Conservation (phyloP, 2,329 filamentous ascomycete genomes). For the Talaromyces amestolkiae region DNA sequence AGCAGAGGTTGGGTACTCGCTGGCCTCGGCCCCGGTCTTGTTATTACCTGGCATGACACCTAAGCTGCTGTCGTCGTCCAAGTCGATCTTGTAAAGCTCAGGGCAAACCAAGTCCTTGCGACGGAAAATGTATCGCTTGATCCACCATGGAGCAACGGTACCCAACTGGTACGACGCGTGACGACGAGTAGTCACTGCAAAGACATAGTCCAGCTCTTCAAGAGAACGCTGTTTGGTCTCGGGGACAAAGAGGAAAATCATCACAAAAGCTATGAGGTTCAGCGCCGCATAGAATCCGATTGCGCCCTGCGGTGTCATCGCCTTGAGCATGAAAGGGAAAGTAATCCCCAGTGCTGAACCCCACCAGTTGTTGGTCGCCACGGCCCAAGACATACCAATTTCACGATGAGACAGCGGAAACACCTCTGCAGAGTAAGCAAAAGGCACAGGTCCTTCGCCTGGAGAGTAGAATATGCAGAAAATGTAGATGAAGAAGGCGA, state of each 20-base stretch:
- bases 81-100: conserved; percentile 44
- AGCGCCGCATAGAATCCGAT: conserved; percentile 59
- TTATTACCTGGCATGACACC: conserved; percentile 1
- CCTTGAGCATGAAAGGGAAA: conserved; percentile 44
- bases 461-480: conserved; percentile 65
- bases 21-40: conserved; percentile 5
- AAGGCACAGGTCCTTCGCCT: conserved; percentile 58
- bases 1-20: not conserved
- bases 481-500: conserved; percentile 63
- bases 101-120: conserved; percentile 48
- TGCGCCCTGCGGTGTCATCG: conserved; percentile 48
- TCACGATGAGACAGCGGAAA: conserved; percentile 57
- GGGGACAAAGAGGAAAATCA: conserved; percentile 59
- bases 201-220: conserved; percentile 55
- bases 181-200: conserved; percentile 53
- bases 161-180: conserved; percentile 56
- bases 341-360: conserved; percentile 45
- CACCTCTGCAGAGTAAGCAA: conserved; percentile 55
- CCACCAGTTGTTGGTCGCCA: conserved; percentile 42
- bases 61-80: not conserved
- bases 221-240: conserved; percentile 52
- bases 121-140: conserved; percentile 56
- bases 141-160: conserved; percentile 57
- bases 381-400: conserved; percentile 41
- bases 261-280: conserved; percentile 55